Conservation (phyloP, 192 early-diverging fungal genomes). For the Backusella tuberculispora region DNA sequence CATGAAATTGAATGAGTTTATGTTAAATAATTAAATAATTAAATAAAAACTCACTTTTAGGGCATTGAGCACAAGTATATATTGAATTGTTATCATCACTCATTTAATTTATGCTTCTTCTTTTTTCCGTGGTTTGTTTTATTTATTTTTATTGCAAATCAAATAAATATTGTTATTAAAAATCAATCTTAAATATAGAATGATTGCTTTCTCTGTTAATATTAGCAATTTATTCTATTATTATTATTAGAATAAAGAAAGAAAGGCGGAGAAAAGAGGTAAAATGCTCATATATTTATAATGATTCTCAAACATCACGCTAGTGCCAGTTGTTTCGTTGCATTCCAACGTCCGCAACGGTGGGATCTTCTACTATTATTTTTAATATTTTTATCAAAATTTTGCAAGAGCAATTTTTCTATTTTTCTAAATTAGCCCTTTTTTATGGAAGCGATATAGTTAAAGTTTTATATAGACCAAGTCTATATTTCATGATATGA, state of each 20-base stretch:
- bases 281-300: neutral
- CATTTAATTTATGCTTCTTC: neutral
- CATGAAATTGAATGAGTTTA: neutral
- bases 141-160: neutral
- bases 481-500: neutral
- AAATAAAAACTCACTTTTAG: conserved; percentile 23
- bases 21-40: neutral
- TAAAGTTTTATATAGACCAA: too few species aligned
- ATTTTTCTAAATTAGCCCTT: neutral
- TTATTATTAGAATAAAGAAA: neutral
- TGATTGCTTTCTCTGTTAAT: neutral
- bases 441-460: too few species aligned
- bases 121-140: too few species aligned
- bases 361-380: neutral
- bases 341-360: neutral
- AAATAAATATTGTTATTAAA: neutral
- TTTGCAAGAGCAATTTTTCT: neutral
- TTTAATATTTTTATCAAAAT: neutral
- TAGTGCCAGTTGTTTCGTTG: neutral
- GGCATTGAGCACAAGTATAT: conserved; percentile 28
- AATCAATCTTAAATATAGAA: neutral
- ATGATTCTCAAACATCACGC: neutral
- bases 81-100: neutral
- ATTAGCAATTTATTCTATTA: neutral
- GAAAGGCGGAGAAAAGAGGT: neutral